Percentiles rank a stretch among this genome's conserved stretches.
Evolutionary conservation across 2,329 filamentous ascomycete species (phyloP).

Genomic region (Penicillium sp.): DNA sequence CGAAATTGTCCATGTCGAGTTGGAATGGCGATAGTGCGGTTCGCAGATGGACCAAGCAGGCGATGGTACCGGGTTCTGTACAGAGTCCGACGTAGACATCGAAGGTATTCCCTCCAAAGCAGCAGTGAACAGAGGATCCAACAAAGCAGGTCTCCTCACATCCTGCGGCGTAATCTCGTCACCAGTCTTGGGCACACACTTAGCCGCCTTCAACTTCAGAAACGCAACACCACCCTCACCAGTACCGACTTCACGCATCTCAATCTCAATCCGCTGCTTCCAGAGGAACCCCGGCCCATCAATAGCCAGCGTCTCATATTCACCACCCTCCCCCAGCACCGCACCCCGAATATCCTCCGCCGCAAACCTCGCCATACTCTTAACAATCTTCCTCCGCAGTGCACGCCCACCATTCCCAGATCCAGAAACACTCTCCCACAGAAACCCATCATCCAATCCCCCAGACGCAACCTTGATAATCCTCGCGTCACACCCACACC

Average conservation of each 20-base stretch:
- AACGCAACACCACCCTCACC: constrained; percentile 76
- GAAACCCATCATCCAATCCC: constrained; percentile 70
- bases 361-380: constrained; percentile 55
- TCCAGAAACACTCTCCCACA: constrained; percentile 72
- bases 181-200: constrained; percentile 46
- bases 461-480: constrained; percentile 94
- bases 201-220: constrained; percentile 58
- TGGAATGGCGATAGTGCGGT: constrained; percentile 19
- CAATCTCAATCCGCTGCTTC: constrained; percentile 62
- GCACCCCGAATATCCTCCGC: constrained; percentile 58
- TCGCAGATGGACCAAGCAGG: constrained; percentile 11
- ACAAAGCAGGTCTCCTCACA: constrained; percentile 54
- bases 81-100: neutral
- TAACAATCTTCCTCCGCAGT: constrained; percentile 47
- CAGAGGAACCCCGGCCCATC: constrained; percentile 72
- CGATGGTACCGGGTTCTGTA: neutral
- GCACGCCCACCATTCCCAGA: constrained; percentile 33
- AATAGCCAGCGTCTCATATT: constrained; percentile 89
- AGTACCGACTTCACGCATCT: constrained; percentile 50
- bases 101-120: constrained; percentile 30
- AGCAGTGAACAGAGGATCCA: constrained; percentile 59
- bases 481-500: constrained; percentile 72
- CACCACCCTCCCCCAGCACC: constrained; percentile 84
- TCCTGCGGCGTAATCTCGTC: constrained; percentile 22
- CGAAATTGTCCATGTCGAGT: constrained; percentile 32